Base-by-base conservation (phyloP, 1,284 basidiomycete species). In the Ganoderma sinense region DNA sequence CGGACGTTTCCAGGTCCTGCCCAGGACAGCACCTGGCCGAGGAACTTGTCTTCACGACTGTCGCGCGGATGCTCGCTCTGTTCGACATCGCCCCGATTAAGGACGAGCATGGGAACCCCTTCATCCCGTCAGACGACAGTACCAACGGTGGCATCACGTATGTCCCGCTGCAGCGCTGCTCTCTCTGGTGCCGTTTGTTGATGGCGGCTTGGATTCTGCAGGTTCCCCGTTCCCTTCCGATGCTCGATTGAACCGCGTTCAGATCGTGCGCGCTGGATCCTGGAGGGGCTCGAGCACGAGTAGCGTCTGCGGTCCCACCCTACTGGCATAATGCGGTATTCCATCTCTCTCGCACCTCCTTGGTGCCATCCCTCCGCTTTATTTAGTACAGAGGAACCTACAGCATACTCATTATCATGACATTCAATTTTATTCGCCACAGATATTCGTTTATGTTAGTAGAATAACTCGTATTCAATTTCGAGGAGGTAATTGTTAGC, bases 1-100 rank as follows among this genome's bases (percentile, higher is more conserved):
- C 45, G 10, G 23, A 43, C 31, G 11, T 41, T 10, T 6, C 16
- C 59, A 72, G 84, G n/a, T 81, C 83, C 26, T 86, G 84, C 65
- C 84, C 84, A 0, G 84, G 84, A 3, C 79, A 81, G 78, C 78
- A 84, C 65, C 77, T 86, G 36, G 85, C 80, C 0, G 75, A 75
- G 43, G 82, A 83, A 67, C 82, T 82, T 2, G 41, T 83, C 11
- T 83, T 82, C 64, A 83, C 85, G 63, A 80, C 81, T 68, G 75
- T 84, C 26, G 78, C 82, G 0, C 77, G 82, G 2, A 79, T 85
- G 4, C 74, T 83, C 1, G 84, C 83, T 80, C 80, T 78, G 0
- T 84, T 84, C 70, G 77, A 81, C 62, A 81, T 83, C 45, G 68
- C 75, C 20, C 81, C 79, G n/a, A 74, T 75, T 5, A 55, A 77